Evolutionary conservation across 1,284 basidiomycete species (phyloP).

Genomic region (Cutaneotrichosporon cavernicola): DNA sequence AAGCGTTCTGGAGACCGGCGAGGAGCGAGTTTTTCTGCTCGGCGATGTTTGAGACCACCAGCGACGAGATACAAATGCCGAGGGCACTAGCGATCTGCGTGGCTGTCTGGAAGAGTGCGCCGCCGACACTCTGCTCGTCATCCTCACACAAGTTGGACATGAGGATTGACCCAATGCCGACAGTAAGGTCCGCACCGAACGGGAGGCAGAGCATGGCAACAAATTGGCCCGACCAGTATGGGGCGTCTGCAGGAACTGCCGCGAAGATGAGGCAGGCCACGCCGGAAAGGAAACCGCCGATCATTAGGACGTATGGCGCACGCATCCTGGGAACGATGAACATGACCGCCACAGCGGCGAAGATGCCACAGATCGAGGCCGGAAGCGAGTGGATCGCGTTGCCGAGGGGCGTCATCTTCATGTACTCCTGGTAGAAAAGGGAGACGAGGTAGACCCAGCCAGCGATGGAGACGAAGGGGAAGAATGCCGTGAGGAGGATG

Average conservation of each 20-base stretch:
- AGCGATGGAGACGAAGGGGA: constrained; percentile 30
- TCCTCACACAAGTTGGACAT: constrained; percentile 40
- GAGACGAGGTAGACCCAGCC: constrained; percentile 33
- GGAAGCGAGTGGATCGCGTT: constrained; percentile 31
- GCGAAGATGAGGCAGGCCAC: constrained; percentile 37
- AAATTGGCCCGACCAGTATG: constrained; percentile 43
- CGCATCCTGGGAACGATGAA: constrained; percentile 32
- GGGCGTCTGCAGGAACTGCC: constrained; percentile 26
- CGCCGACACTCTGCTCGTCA: constrained; percentile 39
- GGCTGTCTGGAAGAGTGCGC: constrained; percentile 41
- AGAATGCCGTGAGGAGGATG: constrained; percentile 31
- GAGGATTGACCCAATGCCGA: constrained; percentile 38
- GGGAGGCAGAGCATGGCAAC: constrained; percentile 35
- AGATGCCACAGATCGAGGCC: constrained; percentile 35
- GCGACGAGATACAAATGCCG: constrained; percentile 32
- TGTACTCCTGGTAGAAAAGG: constrained; percentile 35
- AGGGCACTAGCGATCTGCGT: constrained; percentile 34
- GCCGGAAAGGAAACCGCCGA: constrained; percentile 31
- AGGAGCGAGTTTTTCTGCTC: constrained; percentile 20
- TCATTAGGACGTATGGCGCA: constrained; percentile 32
- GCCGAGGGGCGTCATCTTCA: constrained; percentile 23
- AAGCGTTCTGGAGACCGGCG: constrained; percentile 28
- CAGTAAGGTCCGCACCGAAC: constrained; percentile 40
- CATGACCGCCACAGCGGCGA: constrained; percentile 32
- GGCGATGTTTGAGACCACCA: constrained; percentile 26